These are phyloP conservation scores for Chlorella variabilis DNA, from an alignment of 163 green algal genomes.

Conservation along the genomic window DNA sequence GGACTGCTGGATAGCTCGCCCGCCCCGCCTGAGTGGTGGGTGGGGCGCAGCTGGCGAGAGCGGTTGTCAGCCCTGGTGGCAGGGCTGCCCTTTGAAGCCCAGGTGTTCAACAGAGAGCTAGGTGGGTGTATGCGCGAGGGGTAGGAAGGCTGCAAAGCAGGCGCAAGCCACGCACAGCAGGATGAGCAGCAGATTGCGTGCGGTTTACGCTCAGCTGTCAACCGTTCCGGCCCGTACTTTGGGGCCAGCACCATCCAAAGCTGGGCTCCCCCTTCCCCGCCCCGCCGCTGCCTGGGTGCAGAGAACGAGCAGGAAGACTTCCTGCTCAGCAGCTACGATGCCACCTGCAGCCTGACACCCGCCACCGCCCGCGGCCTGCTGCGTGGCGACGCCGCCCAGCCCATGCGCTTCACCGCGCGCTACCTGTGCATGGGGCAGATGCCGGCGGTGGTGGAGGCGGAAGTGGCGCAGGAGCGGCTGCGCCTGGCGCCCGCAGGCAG, in stretches of 20 bases:
- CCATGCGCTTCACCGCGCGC: conserved; percentile 7
- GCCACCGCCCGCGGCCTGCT: conserved; percentile 1
- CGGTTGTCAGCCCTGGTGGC: background rate
- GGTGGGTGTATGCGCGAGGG: conserved; percentile 5
- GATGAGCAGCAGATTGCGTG: too few species aligned
- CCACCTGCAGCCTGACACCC: background rate
- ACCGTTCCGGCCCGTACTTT: background rate
- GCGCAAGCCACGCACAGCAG: too few species aligned
- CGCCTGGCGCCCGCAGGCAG: conserved; percentile 7
- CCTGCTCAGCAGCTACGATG: conserved; percentile 34
- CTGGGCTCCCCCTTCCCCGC: too few species aligned
- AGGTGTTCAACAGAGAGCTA: conserved; percentile 38
- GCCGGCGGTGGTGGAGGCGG: conserved; percentile 12
- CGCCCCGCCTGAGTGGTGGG: conserved; percentile 23
- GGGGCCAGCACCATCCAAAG: too few species aligned
- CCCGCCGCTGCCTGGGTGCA: too few species aligned
- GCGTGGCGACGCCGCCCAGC: background rate
- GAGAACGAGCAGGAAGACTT: conserved; percentile 43
- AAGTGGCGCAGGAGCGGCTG: conserved; percentile 16
- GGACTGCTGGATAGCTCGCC: background rate
- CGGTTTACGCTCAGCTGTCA: too few species aligned
- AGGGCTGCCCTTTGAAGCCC: conserved; percentile 8
- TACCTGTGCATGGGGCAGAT: conserved; percentile 23
- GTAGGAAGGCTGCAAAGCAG: too few species aligned
- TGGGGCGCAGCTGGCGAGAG: background rate